Evolutionary conservation across 306 rosid genomes (phyloP), one percentile per base, ranked within the genome.

Genomic region (Prunus campanulata): DNA sequence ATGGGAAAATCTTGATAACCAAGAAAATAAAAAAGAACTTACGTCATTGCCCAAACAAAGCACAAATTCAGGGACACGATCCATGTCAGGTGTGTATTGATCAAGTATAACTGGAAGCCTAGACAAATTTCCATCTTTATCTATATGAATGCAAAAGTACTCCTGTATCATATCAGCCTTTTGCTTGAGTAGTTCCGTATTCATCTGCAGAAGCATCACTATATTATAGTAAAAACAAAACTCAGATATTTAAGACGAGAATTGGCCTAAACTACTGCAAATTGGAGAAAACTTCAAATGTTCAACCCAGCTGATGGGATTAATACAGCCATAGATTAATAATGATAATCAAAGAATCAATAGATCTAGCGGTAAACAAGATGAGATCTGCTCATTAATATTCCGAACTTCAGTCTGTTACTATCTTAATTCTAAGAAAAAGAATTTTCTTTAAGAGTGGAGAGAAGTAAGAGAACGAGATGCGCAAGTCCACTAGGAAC

Each of bases 31-130:
- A 20, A 74, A 29, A 80, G 64, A 75, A 86, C 96, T 73, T 65
- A 94, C 98, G 85, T 94, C 98, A 79, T 94, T 94, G 73, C 90
- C 96, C 90, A 94, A 83, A 79, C 87, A 84, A 72, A 92, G 96
- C 14, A 74, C 78, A 79, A 90, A 90, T 70, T 94, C 98, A 7
- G 97, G 97, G 77, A 94, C 80, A 65, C 83, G 91, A 77, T 94
- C 98, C 96, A 90, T 94, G 85, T 94, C 96, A 78, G 98, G 98
- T 76, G 97, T 88, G 88, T 94, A 92, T 77, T 94, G 95, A 79
- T 94, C 97, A 83, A 91, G 98, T 83, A 94, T 76, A 69, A 87
- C 88, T 24, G 97, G 98, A 80, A 94, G 95, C 78, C 89, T 87
- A 59, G 86, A 85, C 84, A 94, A 75, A 83, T 90, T 94, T 79